Percentiles rank a stretch among this genome's conserved stretches.
phyloP scores from a whole-genome alignment of 768 basidiomycete genomes.

The Multifurca ochricompacta region DNA sequence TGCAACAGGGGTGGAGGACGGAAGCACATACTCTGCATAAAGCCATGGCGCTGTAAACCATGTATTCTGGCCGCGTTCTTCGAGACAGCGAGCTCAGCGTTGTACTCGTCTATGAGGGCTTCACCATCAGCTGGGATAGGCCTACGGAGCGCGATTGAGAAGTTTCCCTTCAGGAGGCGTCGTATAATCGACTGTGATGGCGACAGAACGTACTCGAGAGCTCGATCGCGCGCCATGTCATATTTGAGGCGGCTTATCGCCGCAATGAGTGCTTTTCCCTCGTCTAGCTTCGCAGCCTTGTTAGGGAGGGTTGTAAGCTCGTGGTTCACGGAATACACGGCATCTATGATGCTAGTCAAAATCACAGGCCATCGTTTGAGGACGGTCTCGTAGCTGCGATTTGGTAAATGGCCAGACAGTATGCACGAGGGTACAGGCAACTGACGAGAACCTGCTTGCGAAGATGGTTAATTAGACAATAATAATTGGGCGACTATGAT shows the following conservation, averaged over 20 bases:
- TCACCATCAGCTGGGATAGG: conserved; percentile 71
- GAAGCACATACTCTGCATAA: conserved; percentile 74
- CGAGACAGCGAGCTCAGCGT: conserved; percentile 55
- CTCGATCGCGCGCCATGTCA: conserved; percentile 73
- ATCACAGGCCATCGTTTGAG: conserved; percentile 78
- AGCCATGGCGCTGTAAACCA: conserved; percentile 97
- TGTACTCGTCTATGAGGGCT: conserved; percentile 63
- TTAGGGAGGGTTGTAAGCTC: conserved; percentile 36
- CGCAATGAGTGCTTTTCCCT: conserved; percentile 73
- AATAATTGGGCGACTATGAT: conserved; percentile 15
- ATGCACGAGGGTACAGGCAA: conserved; percentile 7
- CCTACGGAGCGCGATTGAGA: conserved; percentile 32
- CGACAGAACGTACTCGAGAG: conserved; percentile 46
- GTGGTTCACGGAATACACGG: conserved; percentile 63
- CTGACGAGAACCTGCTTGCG: conserved; percentile 52
- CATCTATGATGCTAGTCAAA: conserved; percentile 71
- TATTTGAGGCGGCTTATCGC: conserved; percentile 75
- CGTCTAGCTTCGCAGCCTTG: conserved; percentile 43
- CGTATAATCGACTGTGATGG: not conserved
- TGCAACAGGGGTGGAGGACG: not conserved
- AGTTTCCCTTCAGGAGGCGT: not conserved
- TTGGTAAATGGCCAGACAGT: not conserved
- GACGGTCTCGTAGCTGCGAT: conserved; percentile 65
- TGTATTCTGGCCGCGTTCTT: conserved; percentile 43
- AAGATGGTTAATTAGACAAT: not conserved